These are phyloP conservation scores for Acorus gramineus DNA, from an alignment of 106 monocot genomes.

Conservation along the genomic window DNA sequence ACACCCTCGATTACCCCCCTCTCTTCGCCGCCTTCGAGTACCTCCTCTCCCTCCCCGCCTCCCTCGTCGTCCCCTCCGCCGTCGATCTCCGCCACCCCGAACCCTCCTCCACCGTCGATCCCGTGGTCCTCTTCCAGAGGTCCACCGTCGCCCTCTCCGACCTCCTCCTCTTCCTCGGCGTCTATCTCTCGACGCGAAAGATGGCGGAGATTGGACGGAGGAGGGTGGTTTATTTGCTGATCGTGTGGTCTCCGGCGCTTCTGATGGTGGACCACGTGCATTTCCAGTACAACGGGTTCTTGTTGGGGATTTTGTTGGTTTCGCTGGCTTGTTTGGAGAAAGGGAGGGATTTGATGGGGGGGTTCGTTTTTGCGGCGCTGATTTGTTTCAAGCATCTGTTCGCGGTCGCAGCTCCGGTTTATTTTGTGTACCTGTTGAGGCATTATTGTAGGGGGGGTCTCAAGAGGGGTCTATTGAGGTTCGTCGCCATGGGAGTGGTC, in stretches of 20 bases:
- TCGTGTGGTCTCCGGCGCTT: constrained; percentile 69
- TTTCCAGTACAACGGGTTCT: constrained; percentile 88
- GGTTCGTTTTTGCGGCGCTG: constrained; percentile 54
- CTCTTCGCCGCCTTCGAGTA: constrained; percentile 80
- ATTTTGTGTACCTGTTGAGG: constrained; percentile 77
- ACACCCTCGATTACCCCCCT: constrained; percentile 98
- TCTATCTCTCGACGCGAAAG: constrained; percentile 18
- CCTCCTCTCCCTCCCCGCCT: constrained; percentile 66
- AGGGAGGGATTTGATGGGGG: constrained; percentile 63
- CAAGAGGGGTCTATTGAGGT: constrained; percentile 26
- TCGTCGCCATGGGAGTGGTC: constrained; percentile 44
- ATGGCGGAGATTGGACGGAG: not conserved
- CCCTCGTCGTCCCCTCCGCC: constrained; percentile 36
- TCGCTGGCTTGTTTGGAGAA: constrained; percentile 51
- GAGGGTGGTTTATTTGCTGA: constrained; percentile 11
- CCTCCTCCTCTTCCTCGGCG: constrained; percentile 40
- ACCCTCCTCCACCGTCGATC: no score
- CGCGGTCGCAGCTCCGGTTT: constrained; percentile 77
- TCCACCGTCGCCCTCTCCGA: constrained; percentile 44
- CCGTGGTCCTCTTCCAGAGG: constrained; percentile 54
- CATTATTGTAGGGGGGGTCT: constrained; percentile 58
- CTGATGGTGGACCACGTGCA: constrained; percentile 87
- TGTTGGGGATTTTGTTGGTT: constrained; percentile 56
- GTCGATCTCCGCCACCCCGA: constrained; percentile 7
- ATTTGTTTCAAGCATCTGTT: constrained; percentile 92